A percentile compares a stretch with the other conserved stretches of the same genome.
Evolutionary conservation across 257 asterid genomes (phyloP).

Genomic region (Primulina huaijiensis): DNA sequence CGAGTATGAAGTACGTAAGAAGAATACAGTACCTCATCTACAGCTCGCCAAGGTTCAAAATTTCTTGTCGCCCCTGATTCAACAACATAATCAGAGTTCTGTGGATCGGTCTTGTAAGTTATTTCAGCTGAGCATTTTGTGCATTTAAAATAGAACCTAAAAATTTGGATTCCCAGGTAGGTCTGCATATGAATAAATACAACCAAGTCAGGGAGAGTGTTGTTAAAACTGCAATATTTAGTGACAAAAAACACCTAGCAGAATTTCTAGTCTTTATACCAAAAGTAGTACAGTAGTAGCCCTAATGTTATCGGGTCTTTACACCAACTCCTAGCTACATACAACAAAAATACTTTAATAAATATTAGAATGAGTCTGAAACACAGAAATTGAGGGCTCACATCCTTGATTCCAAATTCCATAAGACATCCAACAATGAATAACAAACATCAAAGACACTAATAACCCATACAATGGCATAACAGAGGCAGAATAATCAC

Average conservation of each 20-base stretch:
- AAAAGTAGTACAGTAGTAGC: too few relatives aligned
- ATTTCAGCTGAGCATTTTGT: slow-evolving; percentile 86
- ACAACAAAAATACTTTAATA: too few relatives aligned
- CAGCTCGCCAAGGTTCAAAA: slow-evolving; percentile 89
- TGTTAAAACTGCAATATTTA: background rate
- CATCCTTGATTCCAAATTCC: too few relatives aligned
- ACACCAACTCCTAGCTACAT: too few relatives aligned
- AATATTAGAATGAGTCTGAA: too few relatives aligned
- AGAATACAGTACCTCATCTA: slow-evolving; percentile 59
- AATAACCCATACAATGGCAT: too few relatives aligned
- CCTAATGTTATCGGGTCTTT: too few relatives aligned
- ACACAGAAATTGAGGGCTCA: too few relatives aligned
- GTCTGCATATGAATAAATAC: slow-evolving; percentile 48
- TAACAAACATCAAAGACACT: too few relatives aligned
- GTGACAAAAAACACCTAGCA: background rate
- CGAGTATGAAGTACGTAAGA: background rate
- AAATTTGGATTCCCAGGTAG: slow-evolving; percentile 80
- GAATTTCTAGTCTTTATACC: background rate
- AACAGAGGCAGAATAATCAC: too few relatives aligned
- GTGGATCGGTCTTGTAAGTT: slow-evolving; percentile 87
- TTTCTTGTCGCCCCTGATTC: slow-evolving; percentile 85
- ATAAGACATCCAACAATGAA: too few relatives aligned
- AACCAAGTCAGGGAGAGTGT: slow-evolving; percentile 10
- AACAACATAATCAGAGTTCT: slow-evolving; percentile 77
- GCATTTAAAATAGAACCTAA: slow-evolving; percentile 84